A percentile compares a stretch with the other conserved stretches of the same genome.
Evolutionary conservation across 192 early-diverging fungal genomes (phyloP).

Genomic region (Coemansia sp.): DNA sequence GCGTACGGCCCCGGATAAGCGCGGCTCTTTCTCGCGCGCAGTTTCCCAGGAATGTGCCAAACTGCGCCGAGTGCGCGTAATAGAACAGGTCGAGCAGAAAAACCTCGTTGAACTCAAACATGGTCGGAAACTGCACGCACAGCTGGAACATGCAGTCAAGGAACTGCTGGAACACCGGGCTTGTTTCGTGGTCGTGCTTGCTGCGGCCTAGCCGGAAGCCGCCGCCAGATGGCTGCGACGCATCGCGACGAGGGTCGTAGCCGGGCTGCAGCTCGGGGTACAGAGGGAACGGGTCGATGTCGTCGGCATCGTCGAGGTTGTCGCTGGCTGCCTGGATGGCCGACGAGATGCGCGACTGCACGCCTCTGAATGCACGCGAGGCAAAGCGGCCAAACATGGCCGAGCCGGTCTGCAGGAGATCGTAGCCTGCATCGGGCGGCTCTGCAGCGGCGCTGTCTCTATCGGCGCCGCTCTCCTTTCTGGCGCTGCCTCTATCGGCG

Average conservation of each 20-base stretch:
- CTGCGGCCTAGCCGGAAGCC: constrained; percentile 38
- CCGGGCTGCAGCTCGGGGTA: constrained; percentile 40
- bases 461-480: too few relatives aligned
- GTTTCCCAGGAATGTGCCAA: constrained; percentile 94
- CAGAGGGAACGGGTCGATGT: constrained; percentile 33
- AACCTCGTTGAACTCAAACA: constrained; percentile 90
- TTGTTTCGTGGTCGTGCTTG: constrained; percentile 72
- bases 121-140: constrained; percentile 77
- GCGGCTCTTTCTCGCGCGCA: constrained; percentile 70
- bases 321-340: constrained; percentile 46
- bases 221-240: neutral
- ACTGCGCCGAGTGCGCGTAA: constrained; percentile 87
- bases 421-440: constrained; percentile 15
- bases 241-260: constrained; percentile 14
- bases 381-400: constrained; percentile 51
- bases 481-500: too few relatives aligned
- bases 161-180: constrained; percentile 96
- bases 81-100: constrained; percentile 79
- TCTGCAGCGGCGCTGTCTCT: too few relatives aligned
- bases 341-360: constrained; percentile 49
- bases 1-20: constrained; percentile 47
- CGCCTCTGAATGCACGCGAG: constrained; percentile 28
- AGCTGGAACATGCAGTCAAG: constrained; percentile 95
- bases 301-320: constrained; percentile 37
- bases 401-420: constrained; percentile 29